Evolutionary conservation across 2,329 filamentous ascomycete species (phyloP), one percentile per base, ranked within the genome.

Genomic region (Ceratocystis lukuohia): DNA sequence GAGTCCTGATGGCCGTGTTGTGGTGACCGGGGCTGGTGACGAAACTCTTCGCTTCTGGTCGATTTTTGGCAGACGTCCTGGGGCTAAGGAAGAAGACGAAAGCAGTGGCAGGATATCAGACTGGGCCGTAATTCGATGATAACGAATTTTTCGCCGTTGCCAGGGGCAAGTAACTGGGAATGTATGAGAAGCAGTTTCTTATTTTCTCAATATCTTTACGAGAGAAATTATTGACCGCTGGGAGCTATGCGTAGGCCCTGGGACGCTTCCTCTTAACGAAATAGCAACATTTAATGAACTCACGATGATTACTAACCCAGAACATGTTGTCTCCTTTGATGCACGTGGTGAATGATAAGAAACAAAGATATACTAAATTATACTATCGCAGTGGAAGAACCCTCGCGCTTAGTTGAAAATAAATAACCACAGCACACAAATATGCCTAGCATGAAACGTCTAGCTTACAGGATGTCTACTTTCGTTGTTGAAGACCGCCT

Each of bases 1-100:
- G 91, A 96, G 92, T 73, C 94, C 94, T 1, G 93, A 97, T 73
- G 94, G 94, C 20, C 85, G 92, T 71, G 89, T 91, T 2, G 89
- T 99, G 22, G 94, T 97, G 12, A 99, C 94, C 0, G 94, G 94
- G 28, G 94, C 94, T 3, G 94, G 94, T 17, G 94, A 99, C 70
- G 94, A 99, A 78, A 99, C 94, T 0, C 77, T 99, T 62, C 81
- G 94, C 56, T 99, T 99, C 77, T 99, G 94, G 94, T 94, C 94
- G 67, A 88, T 94, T 1, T 99, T 99, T 77, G 91, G 89, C 68
- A 87, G 88, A 73, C 88, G 91, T 72, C 86, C 88, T 33, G 87
- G 88, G 30, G 81, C 84, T 68, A 82, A 86, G 69, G 87, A 88
- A 68, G 87, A 88, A 56, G 85, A 87, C 70, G 83, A 86, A 67